Evolutionary conservation across 2,329 filamentous ascomycete species (phyloP).

Genomic region (Cercospora berteroae): DNA sequence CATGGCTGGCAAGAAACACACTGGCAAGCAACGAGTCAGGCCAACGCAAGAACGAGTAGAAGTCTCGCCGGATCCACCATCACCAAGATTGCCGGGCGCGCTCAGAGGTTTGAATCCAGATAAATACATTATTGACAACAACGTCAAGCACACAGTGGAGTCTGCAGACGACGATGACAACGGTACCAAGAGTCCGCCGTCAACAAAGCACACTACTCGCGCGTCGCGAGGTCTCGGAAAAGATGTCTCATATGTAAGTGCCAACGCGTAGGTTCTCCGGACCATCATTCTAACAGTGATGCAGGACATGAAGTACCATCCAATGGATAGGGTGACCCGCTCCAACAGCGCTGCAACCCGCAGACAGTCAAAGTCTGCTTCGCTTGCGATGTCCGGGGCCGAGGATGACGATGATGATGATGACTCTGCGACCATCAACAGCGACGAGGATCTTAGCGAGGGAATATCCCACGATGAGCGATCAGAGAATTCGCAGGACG

Average conservation of each 20-base stretch:
- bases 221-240: constrained; percentile 18
- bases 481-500: constrained; percentile 9
- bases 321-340: constrained; percentile 30
- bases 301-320: constrained; percentile 26
- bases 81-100: background rate
- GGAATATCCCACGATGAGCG: background rate
- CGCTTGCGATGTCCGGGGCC: constrained; percentile 1
- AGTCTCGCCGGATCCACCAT: background rate
- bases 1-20: constrained; percentile 3
- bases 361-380: constrained; percentile 16
- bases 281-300: background rate
- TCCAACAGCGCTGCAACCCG: constrained; percentile 19
- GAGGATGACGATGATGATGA: constrained; percentile 9
- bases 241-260: constrained; percentile 8
- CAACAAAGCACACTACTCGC: constrained; percentile 20
- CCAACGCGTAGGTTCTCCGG: background rate
- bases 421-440: background rate
- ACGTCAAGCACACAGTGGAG: constrained; percentile 10
- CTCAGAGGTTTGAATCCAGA: constrained; percentile 19
- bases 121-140: constrained; percentile 11
- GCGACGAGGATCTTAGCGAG: constrained; percentile 8
- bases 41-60: background rate
- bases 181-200: background rate
- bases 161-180: constrained; percentile 2
- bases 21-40: background rate